These are phyloP conservation scores for Diplosphaera chodatii DNA, from an alignment of 139 green algal species.

Conservation along the genomic window DNA sequence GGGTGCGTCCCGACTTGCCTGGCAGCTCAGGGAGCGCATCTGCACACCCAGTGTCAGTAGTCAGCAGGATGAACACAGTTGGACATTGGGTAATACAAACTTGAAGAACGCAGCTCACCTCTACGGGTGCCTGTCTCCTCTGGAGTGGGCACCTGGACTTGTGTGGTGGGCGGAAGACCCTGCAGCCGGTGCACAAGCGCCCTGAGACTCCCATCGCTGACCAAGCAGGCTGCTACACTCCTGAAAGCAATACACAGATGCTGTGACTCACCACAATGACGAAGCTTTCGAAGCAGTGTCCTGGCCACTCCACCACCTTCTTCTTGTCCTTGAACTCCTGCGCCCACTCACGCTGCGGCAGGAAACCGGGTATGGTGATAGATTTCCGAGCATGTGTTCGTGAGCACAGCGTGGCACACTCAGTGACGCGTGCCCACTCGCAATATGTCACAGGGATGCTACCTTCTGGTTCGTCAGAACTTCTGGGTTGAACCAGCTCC, in stretches of 20 bases:
- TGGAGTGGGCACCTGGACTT: conserved; percentile 33
- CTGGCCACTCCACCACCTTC: conserved; percentile 34
- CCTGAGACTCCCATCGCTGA: background rate
- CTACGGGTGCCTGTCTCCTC: conserved; percentile 8
- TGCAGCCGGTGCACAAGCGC: conserved; percentile 9
- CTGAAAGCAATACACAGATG: background rate
- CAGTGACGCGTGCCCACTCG: too few relatives aligned
- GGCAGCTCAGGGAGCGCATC: background rate
- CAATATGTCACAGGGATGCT: too few relatives aligned
- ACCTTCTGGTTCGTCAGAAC: conserved; percentile 24
- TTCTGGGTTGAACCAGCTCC: conserved; percentile 29
- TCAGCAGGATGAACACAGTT: background rate
- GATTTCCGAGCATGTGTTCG: too few relatives aligned
- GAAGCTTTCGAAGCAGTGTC: conserved; percentile 68
- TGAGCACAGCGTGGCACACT: too few relatives aligned
- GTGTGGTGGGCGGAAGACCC: conserved; percentile 55
- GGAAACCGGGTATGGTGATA: too few relatives aligned
- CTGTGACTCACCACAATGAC: conserved; percentile 50
- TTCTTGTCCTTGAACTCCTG: conserved; percentile 25
- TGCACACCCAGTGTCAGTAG: background rate
- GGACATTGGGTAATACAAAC: background rate
- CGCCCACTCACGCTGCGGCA: conserved; percentile 44
- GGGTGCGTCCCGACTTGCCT: background rate
- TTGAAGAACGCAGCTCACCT: background rate
- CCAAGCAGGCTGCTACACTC: background rate